Percentiles rank a stretch among this genome's conserved stretches.
These are phyloP conservation scores for Gymnopilus dilepis DNA, from an alignment of 768 basidiomycete genomes.

Conservation along the genomic window DNA sequence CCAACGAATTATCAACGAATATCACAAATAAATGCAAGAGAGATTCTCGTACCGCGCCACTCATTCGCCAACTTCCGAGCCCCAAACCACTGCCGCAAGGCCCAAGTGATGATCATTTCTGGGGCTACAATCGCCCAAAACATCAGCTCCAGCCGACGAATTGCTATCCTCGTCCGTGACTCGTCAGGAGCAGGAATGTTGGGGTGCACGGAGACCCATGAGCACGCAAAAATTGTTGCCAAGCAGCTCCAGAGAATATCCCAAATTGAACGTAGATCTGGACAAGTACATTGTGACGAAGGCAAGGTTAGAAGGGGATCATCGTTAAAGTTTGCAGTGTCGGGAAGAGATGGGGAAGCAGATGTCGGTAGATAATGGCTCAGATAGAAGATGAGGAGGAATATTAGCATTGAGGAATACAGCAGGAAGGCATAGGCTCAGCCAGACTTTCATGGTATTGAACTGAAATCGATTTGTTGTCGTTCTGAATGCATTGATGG, in stretches of 20 bases:
- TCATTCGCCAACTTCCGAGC: neutral
- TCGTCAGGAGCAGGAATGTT: neutral
- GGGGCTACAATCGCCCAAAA: slow-evolving; percentile 1
- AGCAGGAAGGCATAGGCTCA: too few relatives aligned
- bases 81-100: slow-evolving; percentile 3
- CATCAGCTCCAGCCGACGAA: slow-evolving; percentile 4
- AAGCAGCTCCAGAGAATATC: slow-evolving; percentile 3
- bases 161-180: neutral
- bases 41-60: too few relatives aligned
- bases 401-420: too few relatives aligned
- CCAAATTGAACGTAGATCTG: neutral
- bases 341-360: too few relatives aligned
- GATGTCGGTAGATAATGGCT: too few relatives aligned
- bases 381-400: too few relatives aligned
- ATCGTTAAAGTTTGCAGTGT: too few relatives aligned
- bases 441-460: too few relatives aligned
- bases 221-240: neutral
- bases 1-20: neutral
- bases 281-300: neutral
- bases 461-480: too few relatives aligned
- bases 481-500: too few relatives aligned
- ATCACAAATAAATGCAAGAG: too few relatives aligned
- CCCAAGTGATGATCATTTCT: slow-evolving; percentile 4
- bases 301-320: too few relatives aligned
- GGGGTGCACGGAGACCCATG: slow-evolving; percentile 6